Conservation (phyloP, 441 rosid genomes). For the Kokia cookei region DNA sequence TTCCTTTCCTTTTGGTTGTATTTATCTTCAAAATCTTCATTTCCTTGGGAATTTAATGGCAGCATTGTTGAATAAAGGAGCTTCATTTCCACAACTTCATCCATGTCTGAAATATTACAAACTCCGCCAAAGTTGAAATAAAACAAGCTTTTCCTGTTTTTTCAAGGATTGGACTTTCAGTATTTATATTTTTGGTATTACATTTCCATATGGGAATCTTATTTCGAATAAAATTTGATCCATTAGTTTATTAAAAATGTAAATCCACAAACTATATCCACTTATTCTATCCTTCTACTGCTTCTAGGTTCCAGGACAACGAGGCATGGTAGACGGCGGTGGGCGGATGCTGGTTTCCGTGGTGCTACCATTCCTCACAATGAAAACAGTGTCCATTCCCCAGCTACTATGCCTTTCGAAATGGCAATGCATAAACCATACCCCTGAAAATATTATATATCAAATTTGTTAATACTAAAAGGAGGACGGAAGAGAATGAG, state of each 20-base stretch:
- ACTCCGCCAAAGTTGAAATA: not conserved
- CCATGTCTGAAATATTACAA: not conserved
- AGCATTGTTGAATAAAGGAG: not conserved
- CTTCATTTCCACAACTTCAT: not conserved
- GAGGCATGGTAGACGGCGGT: conserved; percentile 37
- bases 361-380: conserved; percentile 28
- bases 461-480: conserved; percentile 2
- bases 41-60: not conserved
- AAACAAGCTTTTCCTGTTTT: too few species aligned
- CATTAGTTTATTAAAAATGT: not conserved
- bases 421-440: conserved; percentile 51
- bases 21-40: not conserved
- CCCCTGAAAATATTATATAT: conserved; percentile 34
- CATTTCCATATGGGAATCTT: not conserved
- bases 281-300: not conserved
- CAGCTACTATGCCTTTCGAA: conserved; percentile 33
- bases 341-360: conserved; percentile 15
- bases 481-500: not conserved
- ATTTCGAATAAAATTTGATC: not conserved
- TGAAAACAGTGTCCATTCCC: conserved; percentile 42
- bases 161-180: too few species aligned
- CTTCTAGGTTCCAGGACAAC: not conserved
- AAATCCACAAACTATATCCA: not conserved
- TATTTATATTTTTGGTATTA: not conserved
- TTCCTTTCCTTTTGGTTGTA: not conserved